A percentile compares a stretch with the other conserved stretches of the same genome.
These are phyloP conservation scores for Alternaria gaisen DNA, from an alignment of 2,329 filamentous ascomycete species.

Conservation along the genomic window DNA sequence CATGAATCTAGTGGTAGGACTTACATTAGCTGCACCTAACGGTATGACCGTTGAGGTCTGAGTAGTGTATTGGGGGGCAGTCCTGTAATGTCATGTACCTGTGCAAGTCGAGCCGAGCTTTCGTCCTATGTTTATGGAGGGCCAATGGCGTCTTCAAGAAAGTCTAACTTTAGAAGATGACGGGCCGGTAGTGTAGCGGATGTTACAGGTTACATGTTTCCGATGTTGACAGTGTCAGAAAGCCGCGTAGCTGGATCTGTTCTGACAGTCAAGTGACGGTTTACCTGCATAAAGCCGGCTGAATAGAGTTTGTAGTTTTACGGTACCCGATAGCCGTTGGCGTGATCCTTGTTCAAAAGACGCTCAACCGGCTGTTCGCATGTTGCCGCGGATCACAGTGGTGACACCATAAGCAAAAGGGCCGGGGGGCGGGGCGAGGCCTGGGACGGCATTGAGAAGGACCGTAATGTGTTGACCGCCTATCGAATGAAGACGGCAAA, in stretches of 20 bases:
- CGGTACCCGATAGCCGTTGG: constrained; percentile 1
- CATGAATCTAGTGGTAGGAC: constrained; percentile 1
- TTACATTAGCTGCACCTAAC: constrained; percentile 7
- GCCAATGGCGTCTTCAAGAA: background rate
- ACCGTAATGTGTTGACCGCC: background rate
- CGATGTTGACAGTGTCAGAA: constrained; percentile 1
- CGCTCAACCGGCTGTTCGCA: background rate
- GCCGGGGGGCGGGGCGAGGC: background rate
- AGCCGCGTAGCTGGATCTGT: background rate
- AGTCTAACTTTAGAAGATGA: background rate
- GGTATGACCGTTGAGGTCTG: constrained; percentile 4
- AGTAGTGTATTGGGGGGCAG: background rate
- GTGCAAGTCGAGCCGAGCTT: background rate
- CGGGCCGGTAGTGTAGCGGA: background rate
- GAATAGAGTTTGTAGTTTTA: constrained; percentile 3
- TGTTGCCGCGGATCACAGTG: background rate
- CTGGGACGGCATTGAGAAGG: background rate
- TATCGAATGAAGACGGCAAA: background rate
- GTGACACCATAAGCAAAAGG: background rate
- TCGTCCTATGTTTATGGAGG: background rate
- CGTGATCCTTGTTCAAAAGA: background rate
- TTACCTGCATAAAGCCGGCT: background rate
- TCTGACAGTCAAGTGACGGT: background rate
- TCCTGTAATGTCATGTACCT: constrained; percentile 1
- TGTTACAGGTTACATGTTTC: constrained; percentile 2